Percentiles rank a stretch among this genome's conserved stretches.
Conservation (phyloP, 345 rosid species). For the Barbarea vulgaris region DNA sequence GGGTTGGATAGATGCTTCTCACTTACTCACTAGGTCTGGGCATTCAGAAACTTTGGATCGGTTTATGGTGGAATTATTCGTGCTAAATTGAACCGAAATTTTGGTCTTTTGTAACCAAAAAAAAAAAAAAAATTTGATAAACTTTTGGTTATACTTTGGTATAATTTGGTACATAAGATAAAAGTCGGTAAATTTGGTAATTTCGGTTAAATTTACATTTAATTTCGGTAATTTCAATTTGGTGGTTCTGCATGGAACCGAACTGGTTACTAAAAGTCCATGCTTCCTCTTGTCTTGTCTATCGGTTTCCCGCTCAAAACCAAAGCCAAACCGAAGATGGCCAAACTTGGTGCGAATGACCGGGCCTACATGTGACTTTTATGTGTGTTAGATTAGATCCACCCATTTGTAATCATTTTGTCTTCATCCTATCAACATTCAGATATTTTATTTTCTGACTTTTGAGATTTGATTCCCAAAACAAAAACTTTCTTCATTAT, state of each 20-base stretch:
- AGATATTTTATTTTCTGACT: constrained; percentile 9
- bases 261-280: not conserved
- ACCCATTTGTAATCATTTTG: constrained; percentile 26
- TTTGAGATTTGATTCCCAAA: constrained; percentile 15
- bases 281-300: not conserved
- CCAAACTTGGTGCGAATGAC: not conserved
- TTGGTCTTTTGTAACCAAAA: too few relatives aligned
- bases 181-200: too few relatives aligned
- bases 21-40: not conserved
- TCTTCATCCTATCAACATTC: constrained; percentile 11
- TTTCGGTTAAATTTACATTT: not conserved
- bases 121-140: not conserved
- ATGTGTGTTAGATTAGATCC: constrained; percentile 14
- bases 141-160: not conserved
- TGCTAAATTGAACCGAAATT: not conserved
- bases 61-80: not conserved
- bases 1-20: not conserved
- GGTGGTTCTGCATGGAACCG: not conserved
- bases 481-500: constrained; percentile 5
- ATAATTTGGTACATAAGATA: not conserved
- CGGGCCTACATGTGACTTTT: not conserved
- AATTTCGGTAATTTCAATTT: not conserved
- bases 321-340: not conserved
- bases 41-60: not conserved
- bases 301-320: not conserved